Evolutionary conservation across 2,329 filamentous ascomycete species (phyloP).

Genomic region (Neofusicoccum cordaticola): DNA sequence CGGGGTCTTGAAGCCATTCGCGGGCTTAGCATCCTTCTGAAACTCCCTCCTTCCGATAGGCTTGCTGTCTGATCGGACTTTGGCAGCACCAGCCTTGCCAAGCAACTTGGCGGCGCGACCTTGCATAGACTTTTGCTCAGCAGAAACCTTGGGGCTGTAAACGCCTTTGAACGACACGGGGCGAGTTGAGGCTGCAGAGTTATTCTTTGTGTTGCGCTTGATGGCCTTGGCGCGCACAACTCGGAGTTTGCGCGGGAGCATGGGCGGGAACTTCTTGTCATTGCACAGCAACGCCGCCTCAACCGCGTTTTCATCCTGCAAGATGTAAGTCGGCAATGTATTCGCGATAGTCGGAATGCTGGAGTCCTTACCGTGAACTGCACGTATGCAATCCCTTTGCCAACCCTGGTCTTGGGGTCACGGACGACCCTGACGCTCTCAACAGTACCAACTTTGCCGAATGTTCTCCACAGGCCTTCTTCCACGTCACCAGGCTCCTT

Average conservation of each 20-base stretch:
- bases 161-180: slow-evolving; percentile 41
- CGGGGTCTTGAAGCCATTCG: slow-evolving; percentile 52
- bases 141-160: slow-evolving; percentile 69
- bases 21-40: slow-evolving; percentile 13
- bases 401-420: slow-evolving; percentile 84
- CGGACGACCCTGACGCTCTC: slow-evolving; percentile 92
- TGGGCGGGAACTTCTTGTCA: slow-evolving; percentile 88
- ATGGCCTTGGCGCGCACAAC: slow-evolving; percentile 79
- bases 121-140: slow-evolving; percentile 66
- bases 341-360: background rate
- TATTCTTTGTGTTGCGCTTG: slow-evolving; percentile 37
- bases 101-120: slow-evolving; percentile 74
- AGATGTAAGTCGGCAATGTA: background rate
- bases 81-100: slow-evolving; percentile 63
- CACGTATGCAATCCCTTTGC: slow-evolving; percentile 96
- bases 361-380: slow-evolving; percentile 69
- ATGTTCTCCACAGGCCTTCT: slow-evolving; percentile 86
- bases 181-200: slow-evolving; percentile 21
- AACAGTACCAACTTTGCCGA: slow-evolving; percentile 73
- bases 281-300: slow-evolving; percentile 86
- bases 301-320: slow-evolving; percentile 74
- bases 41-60: background rate
- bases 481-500: slow-evolving; percentile 81
- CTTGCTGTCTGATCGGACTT: slow-evolving; percentile 25
- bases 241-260: slow-evolving; percentile 84